These are phyloP conservation scores for Bipolaris bicolor DNA, from an alignment of 2,329 filamentous ascomycete species.

Conservation along the genomic window DNA sequence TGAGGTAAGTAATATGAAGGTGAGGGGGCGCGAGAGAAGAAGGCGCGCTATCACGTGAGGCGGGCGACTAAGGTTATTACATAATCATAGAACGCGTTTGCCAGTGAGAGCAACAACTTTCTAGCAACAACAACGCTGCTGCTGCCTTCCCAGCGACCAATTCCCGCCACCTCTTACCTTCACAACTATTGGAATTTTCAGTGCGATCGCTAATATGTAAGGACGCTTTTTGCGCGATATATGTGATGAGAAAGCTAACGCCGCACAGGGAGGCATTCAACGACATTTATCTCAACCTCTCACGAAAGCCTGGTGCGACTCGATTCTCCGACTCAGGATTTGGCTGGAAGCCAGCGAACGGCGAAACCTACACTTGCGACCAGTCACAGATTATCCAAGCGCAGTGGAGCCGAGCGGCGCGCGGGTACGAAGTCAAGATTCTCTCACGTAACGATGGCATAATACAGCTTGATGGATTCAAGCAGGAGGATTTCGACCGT, in stretches of 20 bases:
- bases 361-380: constrained; percentile 93
- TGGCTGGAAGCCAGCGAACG: constrained; percentile 89
- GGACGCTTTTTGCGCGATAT: background rate
- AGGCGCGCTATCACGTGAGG: constrained; percentile 15
- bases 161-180: background rate
- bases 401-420: constrained; percentile 93
- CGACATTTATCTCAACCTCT: constrained; percentile 94
- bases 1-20: background rate
- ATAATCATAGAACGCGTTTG: constrained; percentile 19
- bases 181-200: background rate
- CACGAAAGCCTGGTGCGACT: constrained; percentile 89
- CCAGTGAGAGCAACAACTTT: constrained; percentile 14
- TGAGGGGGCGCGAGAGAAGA: background rate
- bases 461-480: constrained; percentile 93
- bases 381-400: constrained; percentile 81
- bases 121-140: constrained; percentile 1
- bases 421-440: constrained; percentile 93
- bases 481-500: constrained; percentile 92
- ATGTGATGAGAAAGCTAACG: background rate
- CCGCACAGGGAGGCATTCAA: constrained; percentile 86
- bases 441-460: constrained; percentile 82
- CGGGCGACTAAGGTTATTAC: constrained; percentile 1
- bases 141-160: background rate
- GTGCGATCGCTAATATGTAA: constrained; percentile 11
- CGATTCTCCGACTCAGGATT: constrained; percentile 92